phyloP scores from a whole-genome alignment of 148 eudicot genomes.

The Chenopodium suecicum region DNA sequence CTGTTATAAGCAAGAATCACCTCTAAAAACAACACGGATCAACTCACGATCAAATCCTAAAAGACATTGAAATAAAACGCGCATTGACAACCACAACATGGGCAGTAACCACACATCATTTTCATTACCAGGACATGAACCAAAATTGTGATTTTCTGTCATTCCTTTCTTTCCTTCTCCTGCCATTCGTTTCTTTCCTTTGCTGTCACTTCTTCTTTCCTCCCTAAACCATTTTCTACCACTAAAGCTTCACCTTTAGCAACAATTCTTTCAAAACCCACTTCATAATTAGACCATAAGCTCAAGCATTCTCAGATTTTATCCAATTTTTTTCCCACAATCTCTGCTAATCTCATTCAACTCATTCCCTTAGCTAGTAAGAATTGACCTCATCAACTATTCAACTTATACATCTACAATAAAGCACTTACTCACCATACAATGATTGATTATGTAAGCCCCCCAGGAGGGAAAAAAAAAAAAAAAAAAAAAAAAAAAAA shows the following conservation, averaged over 20 bases:
- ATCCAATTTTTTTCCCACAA: conserved; percentile 39
- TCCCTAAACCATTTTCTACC: conserved; percentile 28
- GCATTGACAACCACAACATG: too few species aligned
- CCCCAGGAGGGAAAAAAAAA: too few species aligned
- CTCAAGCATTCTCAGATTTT: conserved; percentile 22
- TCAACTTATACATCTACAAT: too few species aligned
- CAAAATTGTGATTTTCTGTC: background rate
- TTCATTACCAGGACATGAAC: too few species aligned
- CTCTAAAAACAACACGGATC: background rate
- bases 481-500: too few species aligned
- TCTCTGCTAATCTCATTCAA: background rate
- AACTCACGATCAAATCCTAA: too few species aligned
- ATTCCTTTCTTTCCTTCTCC: background rate
- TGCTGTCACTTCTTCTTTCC: background rate
- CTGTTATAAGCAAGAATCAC: background rate
- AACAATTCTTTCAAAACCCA: conserved; percentile 20
- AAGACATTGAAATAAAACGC: too few species aligned
- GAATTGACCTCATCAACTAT: background rate
- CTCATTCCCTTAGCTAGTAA: background rate
- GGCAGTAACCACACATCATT: too few species aligned
- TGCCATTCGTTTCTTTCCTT: background rate
- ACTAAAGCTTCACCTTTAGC: conserved; percentile 22
- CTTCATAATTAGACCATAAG: conserved; percentile 26
- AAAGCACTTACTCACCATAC: too few species aligned
- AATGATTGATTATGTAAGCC: too few species aligned